Conservation (phyloP, 2,329 filamentous ascomycete genomes). For the Fusarium cicatricum region DNA sequence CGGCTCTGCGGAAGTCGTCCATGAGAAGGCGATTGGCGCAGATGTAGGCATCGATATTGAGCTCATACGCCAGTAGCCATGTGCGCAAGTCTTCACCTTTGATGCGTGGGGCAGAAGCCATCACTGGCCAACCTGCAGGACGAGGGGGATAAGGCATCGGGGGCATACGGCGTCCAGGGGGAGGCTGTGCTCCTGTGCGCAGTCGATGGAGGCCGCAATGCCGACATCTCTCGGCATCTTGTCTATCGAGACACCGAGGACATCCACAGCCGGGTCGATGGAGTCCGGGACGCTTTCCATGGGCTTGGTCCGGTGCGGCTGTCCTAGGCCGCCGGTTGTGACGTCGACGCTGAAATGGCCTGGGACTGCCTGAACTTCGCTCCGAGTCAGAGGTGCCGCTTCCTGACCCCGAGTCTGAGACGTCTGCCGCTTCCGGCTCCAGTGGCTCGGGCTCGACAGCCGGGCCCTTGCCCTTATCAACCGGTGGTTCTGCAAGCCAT, state of each 20-base stretch:
- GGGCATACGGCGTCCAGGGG: neutral
- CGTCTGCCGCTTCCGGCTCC: conserved; percentile 35
- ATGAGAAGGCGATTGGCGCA: conserved; percentile 58
- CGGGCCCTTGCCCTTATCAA: conserved; percentile 55
- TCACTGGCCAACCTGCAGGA: neutral
- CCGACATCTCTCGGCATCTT: conserved; percentile 34
- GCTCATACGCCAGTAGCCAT: conserved; percentile 57
- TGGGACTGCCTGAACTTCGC: conserved; percentile 28
- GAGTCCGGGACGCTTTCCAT: conserved; percentile 53
- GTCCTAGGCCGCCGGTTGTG: conserved; percentile 17
- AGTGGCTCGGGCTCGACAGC: conserved; percentile 30
- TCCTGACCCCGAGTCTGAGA: conserved; percentile 47
- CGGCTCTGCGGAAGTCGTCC: conserved; percentile 53
- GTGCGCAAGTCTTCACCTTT: conserved; percentile 55
- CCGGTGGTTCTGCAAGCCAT: conserved; percentile 27
- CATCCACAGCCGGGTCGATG: conserved; percentile 57
- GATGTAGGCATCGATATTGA: conserved; percentile 59
- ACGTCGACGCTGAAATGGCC: conserved; percentile 10
- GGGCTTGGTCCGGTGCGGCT: conserved; percentile 22
- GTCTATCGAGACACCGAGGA: conserved; percentile 46
- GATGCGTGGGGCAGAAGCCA: conserved; percentile 43
- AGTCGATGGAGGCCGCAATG: conserved; percentile 35
- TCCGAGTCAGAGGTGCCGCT: conserved; percentile 36
- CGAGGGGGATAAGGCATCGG: neutral
- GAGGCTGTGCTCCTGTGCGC: neutral